Evolutionary conservation across 306 rosid species (phyloP), one percentile per base, ranked within the genome.

Genomic region (Sicyos edulis): DNA sequence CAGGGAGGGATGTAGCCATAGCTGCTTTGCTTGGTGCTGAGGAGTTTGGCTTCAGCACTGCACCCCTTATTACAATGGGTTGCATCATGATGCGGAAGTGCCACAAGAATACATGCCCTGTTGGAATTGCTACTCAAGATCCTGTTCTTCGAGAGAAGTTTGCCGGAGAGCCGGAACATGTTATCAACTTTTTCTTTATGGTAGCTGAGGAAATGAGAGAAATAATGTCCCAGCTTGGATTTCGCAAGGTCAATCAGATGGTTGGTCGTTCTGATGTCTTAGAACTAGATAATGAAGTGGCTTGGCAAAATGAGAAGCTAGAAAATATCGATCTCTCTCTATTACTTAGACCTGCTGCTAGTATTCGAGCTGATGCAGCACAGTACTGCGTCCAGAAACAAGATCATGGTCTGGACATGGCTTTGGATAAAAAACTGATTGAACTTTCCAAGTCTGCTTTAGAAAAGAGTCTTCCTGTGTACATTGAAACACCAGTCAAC

Each of bases 81-180:
- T 95, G 99, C 86, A 95, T 95, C 71, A 95, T 95, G 99, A 95
- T 95, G 99, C 82, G 99, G 62, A 95, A 95, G 83, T 95, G 99
- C 82, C 99, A 95, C 86, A 95, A 91, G 83, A 95, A 95, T 69
- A 95, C 97, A 47, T 95, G 99, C 72, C 99, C 99, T 24, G 99
- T 91, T 72, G 99, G 99, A 52, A 89, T 95, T 77, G 97, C 99
- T 56, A 95, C 99, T 40, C 99, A 95, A 84, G 99, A 95, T 86
- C 97, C 99, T n/a, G 92, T 95, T 51, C 97, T 95, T 21, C 77
- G 99, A 65, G 96, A 89, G 80, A 95, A 95, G 83, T 95, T 95
- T 86, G 99, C 97, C 32, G 99, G 99, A 73, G 99, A 95, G 86
- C 97, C 99, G 1, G 99, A 95, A 79, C 96, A 95, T 85, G 97